Base-by-base conservation (phyloP, 73 alveolate species). In the Paramecium octaurelia region DNA sequence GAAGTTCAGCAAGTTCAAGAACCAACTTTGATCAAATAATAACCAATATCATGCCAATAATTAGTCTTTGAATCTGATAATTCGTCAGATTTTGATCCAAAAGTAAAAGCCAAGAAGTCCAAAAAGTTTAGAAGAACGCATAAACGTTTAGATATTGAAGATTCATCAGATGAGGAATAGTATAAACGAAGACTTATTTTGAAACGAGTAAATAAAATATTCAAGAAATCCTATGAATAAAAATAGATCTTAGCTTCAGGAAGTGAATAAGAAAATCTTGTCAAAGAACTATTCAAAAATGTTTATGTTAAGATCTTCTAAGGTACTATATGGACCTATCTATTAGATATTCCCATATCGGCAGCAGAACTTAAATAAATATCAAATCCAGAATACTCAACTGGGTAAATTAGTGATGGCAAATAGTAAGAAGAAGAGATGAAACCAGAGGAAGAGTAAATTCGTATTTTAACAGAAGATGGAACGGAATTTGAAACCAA, bases 141-240 rank as follows among this genome's bases (percentile, higher is more conserved):
- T 24, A 34, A 46, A 23, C 70, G 34, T 34, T 10, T 40, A 9
- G 57, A 42, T 1, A 10, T 44, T 6, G 75, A 80, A 8, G 91
- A 44, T 21, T 80, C 91, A 12, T 31, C 64, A 10, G 91, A 80
- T 80, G 91, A 80, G 24, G 77, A 42, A 6, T 6, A 80, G 23
- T 40, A 42, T 31, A 44, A 80, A 64, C 18, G 34, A 43, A 34
- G 50, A 10, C 77, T 80, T 24, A 80, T 80, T 2, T 43, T 80
- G 14, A 80, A 43, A 23, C 18, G 91, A 80, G 91, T 80, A 8
- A 80, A 80, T 46, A 80, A 80, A 24, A 80, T 80, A 18, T 80
- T 80, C 29, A 80, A 80, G 29, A 80, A 80, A 48, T 80, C 91
- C 16, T 80, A 80, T 46, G 91, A 80, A 20, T 46, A 80, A 64